phyloP scores from a whole-genome alignment of 176 grass and related monocot genomes.

The Triticum dicoccoides region DNA sequence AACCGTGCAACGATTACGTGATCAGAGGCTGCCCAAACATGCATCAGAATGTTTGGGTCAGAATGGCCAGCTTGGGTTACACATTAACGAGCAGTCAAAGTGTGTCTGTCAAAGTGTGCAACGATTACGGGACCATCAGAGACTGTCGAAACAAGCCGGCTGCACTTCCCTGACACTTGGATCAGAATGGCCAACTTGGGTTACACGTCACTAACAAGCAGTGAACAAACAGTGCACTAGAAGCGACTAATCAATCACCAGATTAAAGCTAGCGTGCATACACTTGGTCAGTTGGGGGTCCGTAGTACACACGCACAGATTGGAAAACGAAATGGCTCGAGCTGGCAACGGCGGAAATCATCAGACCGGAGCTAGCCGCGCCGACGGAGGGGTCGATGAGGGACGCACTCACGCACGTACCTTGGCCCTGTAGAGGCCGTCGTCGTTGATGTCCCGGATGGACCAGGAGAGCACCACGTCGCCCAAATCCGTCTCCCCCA shows the following conservation, averaged over 20 bases:
- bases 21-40: no score
- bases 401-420: background rate
- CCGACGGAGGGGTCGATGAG: background rate
- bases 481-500: constrained; percentile 37
- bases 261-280: background rate
- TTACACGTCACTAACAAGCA: no score
- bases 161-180: background rate
- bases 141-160: background rate
- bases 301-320: background rate
- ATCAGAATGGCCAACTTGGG: background rate
- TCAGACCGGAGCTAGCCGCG: background rate
- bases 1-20: background rate
- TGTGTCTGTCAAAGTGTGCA: no score
- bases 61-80: no score
- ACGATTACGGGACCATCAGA: background rate
- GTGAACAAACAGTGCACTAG: no score
- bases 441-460: constrained; percentile 34
- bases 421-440: constrained; percentile 37
- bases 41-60: no score
- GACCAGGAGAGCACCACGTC: constrained; percentile 64
- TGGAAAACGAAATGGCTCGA: background rate
- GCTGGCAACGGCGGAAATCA: background rate
- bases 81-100: no score
- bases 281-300: background rate
- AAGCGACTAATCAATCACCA: background rate